These are phyloP conservation scores for Phylloporus sp. DNA, from an alignment of 768 basidiomycete genomes.

Conservation along the genomic window DNA sequence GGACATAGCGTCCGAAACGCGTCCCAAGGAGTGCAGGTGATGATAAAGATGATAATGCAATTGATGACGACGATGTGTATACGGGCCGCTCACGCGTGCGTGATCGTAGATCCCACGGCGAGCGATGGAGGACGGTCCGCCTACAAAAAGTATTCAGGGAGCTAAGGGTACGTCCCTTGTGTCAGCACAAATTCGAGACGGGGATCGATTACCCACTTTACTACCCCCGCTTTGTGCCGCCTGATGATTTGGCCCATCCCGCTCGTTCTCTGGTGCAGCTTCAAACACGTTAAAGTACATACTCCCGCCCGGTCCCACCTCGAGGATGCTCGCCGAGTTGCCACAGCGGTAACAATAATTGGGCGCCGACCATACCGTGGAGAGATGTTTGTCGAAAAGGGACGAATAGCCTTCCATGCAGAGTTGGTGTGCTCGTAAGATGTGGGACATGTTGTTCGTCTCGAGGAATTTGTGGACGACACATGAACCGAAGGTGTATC, in stretches of 20 bases:
- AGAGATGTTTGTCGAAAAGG: slow-evolving; percentile 92
- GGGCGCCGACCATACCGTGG: slow-evolving; percentile 97
- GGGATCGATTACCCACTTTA: slow-evolving; percentile 46
- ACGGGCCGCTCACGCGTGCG: background rate
- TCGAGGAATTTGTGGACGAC: slow-evolving; percentile 97
- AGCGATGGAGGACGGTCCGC: background rate
- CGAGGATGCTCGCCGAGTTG: slow-evolving; percentile 93
- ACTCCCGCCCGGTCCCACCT: slow-evolving; percentile 82
- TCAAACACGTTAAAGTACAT: slow-evolving; percentile 98
- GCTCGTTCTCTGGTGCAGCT: slow-evolving; percentile 96
- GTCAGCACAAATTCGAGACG: background rate
- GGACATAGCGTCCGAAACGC: slow-evolving; percentile 5
- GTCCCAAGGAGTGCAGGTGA: background rate
- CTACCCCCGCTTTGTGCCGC: slow-evolving; percentile 63
- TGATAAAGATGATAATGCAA: slow-evolving; percentile 3
- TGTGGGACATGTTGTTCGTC: slow-evolving; percentile 94
- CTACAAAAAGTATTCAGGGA: slow-evolving; percentile 76
- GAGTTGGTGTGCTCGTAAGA: slow-evolving; percentile 95
- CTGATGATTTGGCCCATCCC: slow-evolving; percentile 83
- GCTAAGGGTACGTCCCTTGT: slow-evolving; percentile 34
- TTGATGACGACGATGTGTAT: slow-evolving; percentile 1
- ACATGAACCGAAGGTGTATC: slow-evolving; percentile 97
- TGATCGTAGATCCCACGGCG: slow-evolving; percentile 10
- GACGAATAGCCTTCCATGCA: slow-evolving; percentile 99
- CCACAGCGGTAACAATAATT: slow-evolving; percentile 99